Evolutionary conservation across 495 filamentous ascomycete genomes (phyloP).

Genomic region (Hypoxylon rickii): DNA sequence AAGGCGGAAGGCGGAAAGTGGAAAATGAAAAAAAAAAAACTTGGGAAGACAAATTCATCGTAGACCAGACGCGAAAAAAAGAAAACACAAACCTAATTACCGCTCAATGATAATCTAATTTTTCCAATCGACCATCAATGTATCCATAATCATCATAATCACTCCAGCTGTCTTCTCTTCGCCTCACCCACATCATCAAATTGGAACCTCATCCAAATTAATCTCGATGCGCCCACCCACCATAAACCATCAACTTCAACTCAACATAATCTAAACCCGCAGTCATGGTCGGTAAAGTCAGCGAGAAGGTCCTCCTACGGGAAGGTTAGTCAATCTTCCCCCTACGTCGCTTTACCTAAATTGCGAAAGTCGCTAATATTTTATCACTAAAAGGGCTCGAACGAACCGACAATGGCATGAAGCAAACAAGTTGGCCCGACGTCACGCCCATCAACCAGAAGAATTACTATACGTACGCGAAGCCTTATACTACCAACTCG

Average conservation of each 20-base stretch:
- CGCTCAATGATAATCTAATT: constrained; percentile 10
- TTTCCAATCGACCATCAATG: constrained; percentile 1
- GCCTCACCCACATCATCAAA: not conserved
- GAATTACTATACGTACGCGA: constrained; percentile 97
- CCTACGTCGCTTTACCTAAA: not conserved
- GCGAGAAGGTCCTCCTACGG: constrained; percentile 56
- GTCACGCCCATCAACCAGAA: constrained; percentile 95
- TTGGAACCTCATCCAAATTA: not conserved
- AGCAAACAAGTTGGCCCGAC: constrained; percentile 90
- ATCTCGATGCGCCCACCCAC: constrained; percentile 18
- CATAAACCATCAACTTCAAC: constrained; percentile 6
- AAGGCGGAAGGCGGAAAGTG: constrained; percentile 16
- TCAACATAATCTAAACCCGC: not conserved
- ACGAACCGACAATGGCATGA: constrained; percentile 96
- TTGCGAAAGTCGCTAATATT: constrained; percentile 4
- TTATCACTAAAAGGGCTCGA: constrained; percentile 69
- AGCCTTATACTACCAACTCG: not conserved
- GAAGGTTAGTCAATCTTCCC: constrained; percentile 44
- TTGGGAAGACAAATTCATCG: constrained; percentile 20
- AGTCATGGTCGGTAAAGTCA: constrained; percentile 58
- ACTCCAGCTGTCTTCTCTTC: not conserved
- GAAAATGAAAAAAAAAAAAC: too few species aligned
- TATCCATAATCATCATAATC: constrained; percentile 8
- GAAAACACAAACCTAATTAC: constrained; percentile 2
- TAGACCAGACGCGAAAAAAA: constrained; percentile 18